A percentile compares a stretch with the other conserved stretches of the same genome.
Conservation (phyloP, 1,284 basidiomycete genomes). For the Cryptococcus floricola region DNA sequence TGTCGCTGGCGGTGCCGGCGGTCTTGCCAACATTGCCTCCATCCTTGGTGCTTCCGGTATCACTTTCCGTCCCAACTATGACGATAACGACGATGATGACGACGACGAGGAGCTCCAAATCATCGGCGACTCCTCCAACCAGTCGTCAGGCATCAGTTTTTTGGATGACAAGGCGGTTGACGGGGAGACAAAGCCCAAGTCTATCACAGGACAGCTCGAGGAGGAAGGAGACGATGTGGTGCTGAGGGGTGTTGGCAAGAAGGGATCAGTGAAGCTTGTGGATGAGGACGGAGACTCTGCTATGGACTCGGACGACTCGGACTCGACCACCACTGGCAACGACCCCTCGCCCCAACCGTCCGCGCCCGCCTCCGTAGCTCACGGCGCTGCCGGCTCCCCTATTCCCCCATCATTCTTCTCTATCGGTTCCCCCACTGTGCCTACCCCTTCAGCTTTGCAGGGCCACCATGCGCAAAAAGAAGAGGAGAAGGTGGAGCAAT, state of each 20-base stretch:
- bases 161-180: slow-evolving; percentile 23
- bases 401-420: slow-evolving; percentile 36
- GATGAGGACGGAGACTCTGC: slow-evolving; percentile 56
- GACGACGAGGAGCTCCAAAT: slow-evolving; percentile 27
- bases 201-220: slow-evolving; percentile 24
- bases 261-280: slow-evolving; percentile 28
- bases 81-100: slow-evolving; percentile 38
- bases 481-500: slow-evolving; percentile 12
- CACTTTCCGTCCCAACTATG: slow-evolving; percentile 36
- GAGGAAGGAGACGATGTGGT: slow-evolving; percentile 10
- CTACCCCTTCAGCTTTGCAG: slow-evolving; percentile 33
- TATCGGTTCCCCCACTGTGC: slow-evolving; percentile 40
- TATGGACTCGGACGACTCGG: slow-evolving; percentile 55
- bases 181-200: slow-evolving; percentile 22
- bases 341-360: slow-evolving; percentile 5
- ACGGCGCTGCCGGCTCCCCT: slow-evolving; percentile 13
- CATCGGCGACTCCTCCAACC: slow-evolving; percentile 14
- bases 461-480: slow-evolving; percentile 1
- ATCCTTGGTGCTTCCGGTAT: slow-evolving; percentile 45
- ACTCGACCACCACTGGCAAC: slow-evolving; percentile 59
- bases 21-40: slow-evolving; percentile 45
- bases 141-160: slow-evolving; percentile 10
- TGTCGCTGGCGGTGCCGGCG: slow-evolving; percentile 37
- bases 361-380: slow-evolving; percentile 2
- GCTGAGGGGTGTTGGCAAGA: slow-evolving; percentile 15